Base-by-base conservation (phyloP, 1,139 yeast genomes). In the Geotrichum reessii region DNA sequence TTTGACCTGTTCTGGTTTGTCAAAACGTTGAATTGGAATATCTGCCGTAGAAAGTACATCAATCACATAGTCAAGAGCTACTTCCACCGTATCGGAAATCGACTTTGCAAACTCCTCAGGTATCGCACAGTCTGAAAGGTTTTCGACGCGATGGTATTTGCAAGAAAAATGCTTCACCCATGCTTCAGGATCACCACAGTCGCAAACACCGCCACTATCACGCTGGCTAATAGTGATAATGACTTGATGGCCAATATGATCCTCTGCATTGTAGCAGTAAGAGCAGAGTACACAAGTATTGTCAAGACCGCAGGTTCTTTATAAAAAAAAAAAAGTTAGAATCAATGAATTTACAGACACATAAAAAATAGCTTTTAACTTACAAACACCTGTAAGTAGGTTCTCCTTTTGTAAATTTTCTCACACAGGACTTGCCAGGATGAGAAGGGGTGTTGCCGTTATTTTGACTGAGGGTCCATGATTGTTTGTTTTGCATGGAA, bases 171-270 rank as follows among this genome's bases (percentile, higher is more conserved):
- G 72, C 5, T 69, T 71, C 37, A 76, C 79, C 85, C 96, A 92
- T 0, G 96, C 95, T 62, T 86, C 89, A 0, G 81, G 78, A 69
- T 93, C 97, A 1, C 98, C 97, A 74, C 98, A 93, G 70, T 93
- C 97, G 70, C 98, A 93, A 5, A 91, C 91, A 0, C 97, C 97
- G 3, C 97, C 96, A 63, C 85, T 87, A 62, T 90, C 96, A 56
- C 93, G 76, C 59, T 82, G 85, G 57, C 92, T 85, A 14, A 90
- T 84, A 48, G 85, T 81, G 17, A 87, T 82, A 57, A 86, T 84
- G 14, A 88, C 86, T 51, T 84, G 82, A 70, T 93, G 99, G 55
- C 84, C 95, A 40, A 72, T 70, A 72, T 93, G 99, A 59, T 80
- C 78, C 4, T 82, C 84, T 2, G 84, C 83, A 58, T 84, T 82